These are phyloP conservation scores for Aspergillus luchuensis DNA, from an alignment of 2,329 filamentous ascomycete genomes.

Conservation along the genomic window DNA sequence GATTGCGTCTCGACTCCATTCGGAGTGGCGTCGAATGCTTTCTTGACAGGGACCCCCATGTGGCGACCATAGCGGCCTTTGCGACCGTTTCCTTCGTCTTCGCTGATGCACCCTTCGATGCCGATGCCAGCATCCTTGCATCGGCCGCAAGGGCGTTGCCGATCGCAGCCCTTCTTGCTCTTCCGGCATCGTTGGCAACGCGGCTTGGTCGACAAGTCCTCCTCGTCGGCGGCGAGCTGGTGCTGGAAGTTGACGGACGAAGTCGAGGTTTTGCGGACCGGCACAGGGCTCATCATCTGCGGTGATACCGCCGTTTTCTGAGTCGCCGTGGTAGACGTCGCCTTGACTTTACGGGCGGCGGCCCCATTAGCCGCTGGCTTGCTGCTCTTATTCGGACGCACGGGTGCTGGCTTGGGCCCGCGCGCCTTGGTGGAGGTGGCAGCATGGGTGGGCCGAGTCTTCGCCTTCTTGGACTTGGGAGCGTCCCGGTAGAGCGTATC, in stretches of 20 bases:
- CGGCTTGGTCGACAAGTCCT: slow-evolving; percentile 91
- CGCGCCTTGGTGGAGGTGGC: slow-evolving; percentile 36
- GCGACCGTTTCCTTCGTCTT: slow-evolving; percentile 95
- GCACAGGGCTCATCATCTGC: slow-evolving; percentile 44
- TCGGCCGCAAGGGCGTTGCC: slow-evolving; percentile 89
- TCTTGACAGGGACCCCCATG: slow-evolving; percentile 69
- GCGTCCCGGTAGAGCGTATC: slow-evolving; percentile 40
- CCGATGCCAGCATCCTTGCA: slow-evolving; percentile 96
- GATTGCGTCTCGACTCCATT: slow-evolving; percentile 21
- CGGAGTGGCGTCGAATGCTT: slow-evolving; percentile 44
- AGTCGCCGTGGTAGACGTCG: slow-evolving; percentile 18
- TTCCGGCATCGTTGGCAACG: slow-evolving; percentile 98
- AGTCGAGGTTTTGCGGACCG: slow-evolving; percentile 54
- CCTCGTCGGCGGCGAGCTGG: slow-evolving; percentile 69
- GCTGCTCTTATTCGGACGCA: slow-evolving; percentile 33
- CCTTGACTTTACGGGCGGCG: slow-evolving; percentile 45
- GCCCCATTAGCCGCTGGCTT: slow-evolving; percentile 37
- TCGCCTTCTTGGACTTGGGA: slow-evolving; percentile 56
- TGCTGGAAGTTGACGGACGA: slow-evolving; percentile 67
- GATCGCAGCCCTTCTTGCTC: slow-evolving; percentile 98
- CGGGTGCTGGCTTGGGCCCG: slow-evolving; percentile 30
- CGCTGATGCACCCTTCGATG: slow-evolving; percentile 91
- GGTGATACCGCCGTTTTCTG: slow-evolving; percentile 46
- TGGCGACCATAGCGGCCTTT: slow-evolving; percentile 84
- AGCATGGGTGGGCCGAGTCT: slow-evolving; percentile 46